These are phyloP conservation scores for Backusella liffmaniae DNA, from an alignment of 192 early-diverging fungal species.

Conservation along the genomic window DNA sequence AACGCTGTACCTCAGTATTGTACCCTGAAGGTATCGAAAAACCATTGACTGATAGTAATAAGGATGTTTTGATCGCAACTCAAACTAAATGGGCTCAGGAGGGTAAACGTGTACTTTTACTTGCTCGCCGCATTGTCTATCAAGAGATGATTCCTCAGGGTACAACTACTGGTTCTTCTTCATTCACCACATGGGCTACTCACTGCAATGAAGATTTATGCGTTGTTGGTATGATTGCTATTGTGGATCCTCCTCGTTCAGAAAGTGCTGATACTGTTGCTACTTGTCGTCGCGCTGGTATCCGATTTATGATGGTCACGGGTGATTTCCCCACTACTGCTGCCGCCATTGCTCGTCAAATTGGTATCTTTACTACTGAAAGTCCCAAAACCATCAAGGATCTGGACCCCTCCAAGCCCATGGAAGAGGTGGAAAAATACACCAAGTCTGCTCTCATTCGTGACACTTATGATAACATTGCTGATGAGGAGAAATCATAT, in stretches of 20 bases:
- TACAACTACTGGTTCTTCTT: not conserved
- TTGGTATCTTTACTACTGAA: constrained; percentile 64
- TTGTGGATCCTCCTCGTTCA: constrained; percentile 82
- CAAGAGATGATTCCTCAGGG: not conserved
- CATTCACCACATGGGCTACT: constrained; percentile 27
- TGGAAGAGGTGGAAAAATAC: constrained; percentile 14
- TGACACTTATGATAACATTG: constrained; percentile 58
- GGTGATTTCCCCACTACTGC: constrained; percentile 83
- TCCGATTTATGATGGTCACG: constrained; percentile 87
- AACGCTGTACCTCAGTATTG: constrained; percentile 38
- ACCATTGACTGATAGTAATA: constrained; percentile 41
- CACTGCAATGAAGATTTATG: constrained; percentile 52
- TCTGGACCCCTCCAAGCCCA: constrained; percentile 15
- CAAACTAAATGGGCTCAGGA: constrained; percentile 57
- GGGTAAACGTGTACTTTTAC: constrained; percentile 59
- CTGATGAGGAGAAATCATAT: constrained; percentile 18
- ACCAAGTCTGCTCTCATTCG: constrained; percentile 76
- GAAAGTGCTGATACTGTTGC: constrained; percentile 68
- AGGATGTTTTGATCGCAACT: constrained; percentile 32
- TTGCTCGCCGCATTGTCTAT: constrained; percentile 24
- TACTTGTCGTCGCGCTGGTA: constrained; percentile 60
- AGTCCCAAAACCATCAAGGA: constrained; percentile 36
- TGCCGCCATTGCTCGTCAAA: constrained; percentile 73
- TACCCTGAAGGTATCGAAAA: constrained; percentile 40
- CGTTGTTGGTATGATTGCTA: constrained; percentile 73